Evolutionary conservation across 2,329 filamentous ascomycete genomes (phyloP), one percentile per base, ranked within the genome.

Genomic region (Fusarium globosum): DNA sequence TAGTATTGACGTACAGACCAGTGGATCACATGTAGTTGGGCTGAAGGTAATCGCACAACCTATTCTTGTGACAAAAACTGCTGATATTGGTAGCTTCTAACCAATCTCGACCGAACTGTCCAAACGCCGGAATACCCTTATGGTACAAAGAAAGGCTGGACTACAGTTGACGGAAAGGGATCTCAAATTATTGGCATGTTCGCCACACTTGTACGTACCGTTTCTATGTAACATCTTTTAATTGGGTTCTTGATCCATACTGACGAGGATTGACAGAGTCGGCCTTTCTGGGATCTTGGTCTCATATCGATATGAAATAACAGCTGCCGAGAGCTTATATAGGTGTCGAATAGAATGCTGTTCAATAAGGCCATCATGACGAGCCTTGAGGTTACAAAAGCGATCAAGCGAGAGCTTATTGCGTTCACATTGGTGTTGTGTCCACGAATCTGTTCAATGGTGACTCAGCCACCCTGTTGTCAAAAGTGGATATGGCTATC

Each of bases 191-290:
- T 26, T 20, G 48, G 48, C 18, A 52, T 52, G 30, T 36, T 35
- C 15, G 30, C 16, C 15, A 26, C 48, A 8, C 30, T 33, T 10
- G 48, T n/a, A 18, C 11, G 46, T 51, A n/a, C n/a, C 11, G 4
- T 13, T 30, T 12, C 6, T 8, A 0, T 8, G 6, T 11, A 16
- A n/a, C 4, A 12, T 12, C 4, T 4, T 9, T 6, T 16, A 0
- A 4, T n/a, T 30, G 9, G 4, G 16, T 30, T 33, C 15, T 6
- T 4, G 6, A 12, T 11, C 16, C 4, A 3, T n/a, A n/a, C 15
- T n/a, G 5, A 49, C 28, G 10, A 2, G 10, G 13, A 1, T 6
- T 18, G 0, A 21, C 21, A 33, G 15, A n/a, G 14, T 18, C 21
- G 21, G 21, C 46, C 21, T 11, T 49, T 49, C 7, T 49, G 46